These are phyloP conservation scores for Mycena alexandri DNA, from an alignment of 768 basidiomycete genomes.

Conservation along the genomic window DNA sequence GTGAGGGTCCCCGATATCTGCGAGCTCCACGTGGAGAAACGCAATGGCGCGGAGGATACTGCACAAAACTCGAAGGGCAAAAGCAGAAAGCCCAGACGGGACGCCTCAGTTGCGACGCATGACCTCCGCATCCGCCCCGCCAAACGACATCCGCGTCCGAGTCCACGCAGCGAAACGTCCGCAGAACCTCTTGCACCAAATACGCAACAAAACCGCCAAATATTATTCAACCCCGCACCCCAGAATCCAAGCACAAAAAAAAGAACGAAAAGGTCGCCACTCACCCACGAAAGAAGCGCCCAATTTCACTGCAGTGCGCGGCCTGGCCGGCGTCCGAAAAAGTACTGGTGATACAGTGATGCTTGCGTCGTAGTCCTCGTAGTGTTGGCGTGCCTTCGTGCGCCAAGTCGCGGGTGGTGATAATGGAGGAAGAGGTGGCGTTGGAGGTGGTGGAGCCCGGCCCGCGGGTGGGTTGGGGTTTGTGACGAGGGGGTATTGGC, in stretches of 20 bases:
- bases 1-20: constrained; percentile 7
- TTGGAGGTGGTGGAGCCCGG: constrained; percentile 5
- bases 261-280: not conserved
- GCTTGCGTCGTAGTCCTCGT: constrained; percentile 1
- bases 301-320: not conserved
- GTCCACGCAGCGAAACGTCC: constrained; percentile 1
- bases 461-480: constrained; percentile 6
- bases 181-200: constrained; percentile 15
- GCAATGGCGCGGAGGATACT: not conserved
- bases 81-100: constrained; percentile 13
- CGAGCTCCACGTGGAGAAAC: constrained; percentile 5
- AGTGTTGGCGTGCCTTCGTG: not conserved
- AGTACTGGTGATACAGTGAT: not conserved
- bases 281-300: not conserved
- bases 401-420: too few species aligned
- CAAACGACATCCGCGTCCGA: constrained; percentile 5
- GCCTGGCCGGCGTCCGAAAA: not conserved
- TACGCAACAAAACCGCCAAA: constrained; percentile 17
- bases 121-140: constrained; percentile 15
- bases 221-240: not conserved
- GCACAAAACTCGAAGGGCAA: constrained; percentile 6
- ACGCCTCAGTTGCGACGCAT: constrained; percentile 5
- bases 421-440: not conserved
- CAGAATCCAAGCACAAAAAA: constrained; percentile 4
- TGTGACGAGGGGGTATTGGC: constrained; percentile 3